phyloP scores from a whole-genome alignment of 495 filamentous ascomycete species.

The Lentithecium fluviatile region DNA sequence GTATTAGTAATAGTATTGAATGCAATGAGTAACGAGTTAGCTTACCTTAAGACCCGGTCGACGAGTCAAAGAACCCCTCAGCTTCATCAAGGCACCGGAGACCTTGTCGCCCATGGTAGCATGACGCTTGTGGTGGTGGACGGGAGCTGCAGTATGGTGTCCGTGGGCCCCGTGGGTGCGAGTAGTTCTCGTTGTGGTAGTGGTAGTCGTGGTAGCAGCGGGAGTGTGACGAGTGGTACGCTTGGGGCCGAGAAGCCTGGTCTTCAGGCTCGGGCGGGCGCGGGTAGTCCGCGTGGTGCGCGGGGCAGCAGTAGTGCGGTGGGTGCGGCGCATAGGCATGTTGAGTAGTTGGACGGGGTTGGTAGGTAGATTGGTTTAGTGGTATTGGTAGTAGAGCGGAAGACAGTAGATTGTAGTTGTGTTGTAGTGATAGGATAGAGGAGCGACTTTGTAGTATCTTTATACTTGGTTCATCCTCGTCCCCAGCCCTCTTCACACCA shows the following conservation, averaged over 20 bases:
- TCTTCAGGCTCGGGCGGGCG: slow-evolving; percentile 35
- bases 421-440: background rate
- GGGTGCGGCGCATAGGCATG: slow-evolving; percentile 24
- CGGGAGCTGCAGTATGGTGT: slow-evolving; percentile 5
- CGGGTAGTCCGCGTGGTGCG: slow-evolving; percentile 28
- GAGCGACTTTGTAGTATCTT: background rate
- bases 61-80: slow-evolving; percentile 62
- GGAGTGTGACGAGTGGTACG: slow-evolving; percentile 38
- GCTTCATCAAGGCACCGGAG: slow-evolving; percentile 63
- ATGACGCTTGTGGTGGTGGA: slow-evolving; percentile 56
- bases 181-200: slow-evolving; percentile 38
- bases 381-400: too few relatives aligned
- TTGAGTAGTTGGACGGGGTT: slow-evolving; percentile 8
- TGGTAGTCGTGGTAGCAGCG: slow-evolving; percentile 44
- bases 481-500: background rate
- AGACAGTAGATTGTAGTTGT: too few relatives aligned
- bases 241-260: slow-evolving; percentile 33
- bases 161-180: slow-evolving; percentile 22
- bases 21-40: too few relatives aligned
- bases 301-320: slow-evolving; percentile 10
- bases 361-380: slow-evolving; percentile 5
- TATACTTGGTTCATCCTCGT: background rate
- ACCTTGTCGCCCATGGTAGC: slow-evolving; percentile 66
- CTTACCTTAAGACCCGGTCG: slow-evolving; percentile 64
- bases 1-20: too few relatives aligned